These are phyloP conservation scores for Pseudogymnoascus sp. DNA, from an alignment of 2,329 filamentous ascomycete species.

Conservation along the genomic window DNA sequence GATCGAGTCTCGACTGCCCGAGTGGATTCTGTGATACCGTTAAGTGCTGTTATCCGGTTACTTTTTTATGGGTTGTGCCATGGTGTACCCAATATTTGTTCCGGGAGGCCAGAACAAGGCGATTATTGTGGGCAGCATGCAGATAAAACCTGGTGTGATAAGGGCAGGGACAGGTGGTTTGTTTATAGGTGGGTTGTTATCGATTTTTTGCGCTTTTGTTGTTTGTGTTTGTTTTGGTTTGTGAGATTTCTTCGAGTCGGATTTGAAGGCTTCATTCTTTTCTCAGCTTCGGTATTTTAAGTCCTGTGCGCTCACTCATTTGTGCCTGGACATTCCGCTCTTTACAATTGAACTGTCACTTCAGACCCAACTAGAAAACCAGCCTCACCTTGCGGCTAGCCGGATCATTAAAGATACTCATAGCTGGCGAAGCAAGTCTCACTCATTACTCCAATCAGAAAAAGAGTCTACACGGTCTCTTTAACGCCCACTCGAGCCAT, in stretches of 20 bases:
- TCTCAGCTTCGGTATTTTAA: background rate
- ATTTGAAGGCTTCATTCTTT: background rate
- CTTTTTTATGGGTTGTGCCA: background rate
- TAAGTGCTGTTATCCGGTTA: background rate
- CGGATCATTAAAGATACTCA: background rate
- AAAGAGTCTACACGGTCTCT: background rate
- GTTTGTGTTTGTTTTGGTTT: background rate
- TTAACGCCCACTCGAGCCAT: background rate
- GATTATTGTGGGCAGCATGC: background rate
- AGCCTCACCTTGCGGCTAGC: background rate
- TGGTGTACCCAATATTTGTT: conserved; percentile 5
- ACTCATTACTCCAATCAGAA: background rate
- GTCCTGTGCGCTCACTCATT: background rate
- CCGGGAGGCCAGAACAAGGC: background rate
- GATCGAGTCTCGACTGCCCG: background rate
- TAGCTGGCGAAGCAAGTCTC: background rate
- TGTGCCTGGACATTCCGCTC: background rate
- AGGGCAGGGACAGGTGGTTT: background rate
- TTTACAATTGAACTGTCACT: background rate
- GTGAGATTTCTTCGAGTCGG: background rate
- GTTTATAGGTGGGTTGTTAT: conserved; percentile 5
- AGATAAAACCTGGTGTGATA: background rate
- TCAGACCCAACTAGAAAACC: background rate
- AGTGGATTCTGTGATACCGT: background rate
- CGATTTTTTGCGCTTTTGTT: background rate